Evolutionary conservation across 2,329 filamentous ascomycete species (phyloP).

Genomic region (Aureobasidium sp.): DNA sequence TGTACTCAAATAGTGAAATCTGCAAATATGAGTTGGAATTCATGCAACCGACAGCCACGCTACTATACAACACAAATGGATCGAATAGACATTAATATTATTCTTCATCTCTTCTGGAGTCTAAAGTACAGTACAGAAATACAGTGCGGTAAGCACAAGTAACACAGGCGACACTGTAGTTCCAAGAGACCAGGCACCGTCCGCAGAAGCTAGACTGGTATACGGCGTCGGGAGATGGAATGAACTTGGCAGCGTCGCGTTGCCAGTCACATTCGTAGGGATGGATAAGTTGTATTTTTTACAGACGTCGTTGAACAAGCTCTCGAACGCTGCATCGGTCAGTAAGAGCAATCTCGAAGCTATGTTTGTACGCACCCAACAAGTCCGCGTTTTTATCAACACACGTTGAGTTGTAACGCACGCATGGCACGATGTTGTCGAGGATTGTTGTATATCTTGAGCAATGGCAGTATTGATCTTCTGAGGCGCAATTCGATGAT

Average conservation of each 20-base stretch:
- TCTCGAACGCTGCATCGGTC: slow-evolving; percentile 9
- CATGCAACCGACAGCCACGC: too few species aligned
- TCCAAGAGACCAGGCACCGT: background rate
- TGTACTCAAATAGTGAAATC: too few species aligned
- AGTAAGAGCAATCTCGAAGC: background rate
- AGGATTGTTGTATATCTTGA: background rate
- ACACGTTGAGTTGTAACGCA: slow-evolving; percentile 11
- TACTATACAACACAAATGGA: too few species aligned
- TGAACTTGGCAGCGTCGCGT: background rate
- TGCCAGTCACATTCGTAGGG: slow-evolving; percentile 20
- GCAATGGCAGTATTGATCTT: slow-evolving; percentile 19
- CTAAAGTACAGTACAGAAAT: background rate
- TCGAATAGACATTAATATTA: slow-evolving; percentile 2
- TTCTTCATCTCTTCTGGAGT: background rate
- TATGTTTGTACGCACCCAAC: background rate
- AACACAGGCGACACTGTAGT: background rate
- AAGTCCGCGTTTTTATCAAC: background rate
- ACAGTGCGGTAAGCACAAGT: slow-evolving; percentile 1
- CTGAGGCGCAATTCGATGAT: slow-evolving; percentile 8
- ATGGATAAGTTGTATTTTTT: slow-evolving; percentile 18
- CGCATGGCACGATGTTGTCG: slow-evolving; percentile 16
- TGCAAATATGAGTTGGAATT: too few species aligned
- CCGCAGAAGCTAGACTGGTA: slow-evolving; percentile 1
- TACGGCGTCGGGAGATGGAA: background rate
- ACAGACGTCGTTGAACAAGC: slow-evolving; percentile 5